phyloP scores from a whole-genome alignment of 495 filamentous ascomycete species.

The Clavariopsis aquatica region DNA sequence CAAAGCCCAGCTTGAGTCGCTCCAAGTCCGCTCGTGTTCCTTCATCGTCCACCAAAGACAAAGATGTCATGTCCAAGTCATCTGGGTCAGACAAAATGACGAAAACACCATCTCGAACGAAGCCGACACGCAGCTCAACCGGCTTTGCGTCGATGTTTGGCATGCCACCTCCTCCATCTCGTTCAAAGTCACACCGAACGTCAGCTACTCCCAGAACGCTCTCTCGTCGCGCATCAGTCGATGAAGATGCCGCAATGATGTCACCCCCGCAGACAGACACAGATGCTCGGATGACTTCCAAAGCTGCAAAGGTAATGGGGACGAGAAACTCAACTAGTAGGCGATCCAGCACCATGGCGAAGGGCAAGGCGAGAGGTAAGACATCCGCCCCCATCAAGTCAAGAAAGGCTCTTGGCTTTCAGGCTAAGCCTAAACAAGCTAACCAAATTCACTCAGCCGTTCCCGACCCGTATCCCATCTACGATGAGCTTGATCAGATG shows the following conservation, averaged over 20 bases:
- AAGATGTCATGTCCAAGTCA: slow-evolving; percentile 52
- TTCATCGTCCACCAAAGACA: slow-evolving; percentile 52
- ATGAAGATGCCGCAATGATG: slow-evolving; percentile 54
- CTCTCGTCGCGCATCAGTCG: slow-evolving; percentile 51
- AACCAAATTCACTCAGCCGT: slow-evolving; percentile 43
- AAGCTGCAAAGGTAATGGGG: slow-evolving; percentile 65
- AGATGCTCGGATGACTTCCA: slow-evolving; percentile 47
- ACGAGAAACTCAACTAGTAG: slow-evolving; percentile 39
- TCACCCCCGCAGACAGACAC: slow-evolving; percentile 56
- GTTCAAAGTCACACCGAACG: slow-evolving; percentile 52
- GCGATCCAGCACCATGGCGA: slow-evolving; percentile 40
- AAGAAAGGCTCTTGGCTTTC: slow-evolving; percentile 1
- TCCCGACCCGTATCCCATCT: slow-evolving; percentile 61
- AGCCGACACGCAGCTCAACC: slow-evolving; percentile 49
- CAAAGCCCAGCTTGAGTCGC: slow-evolving; percentile 45
- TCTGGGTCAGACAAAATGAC: slow-evolving; percentile 58
- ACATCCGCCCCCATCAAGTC: slow-evolving; percentile 3
- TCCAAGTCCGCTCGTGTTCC: slow-evolving; percentile 58
- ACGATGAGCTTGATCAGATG: slow-evolving; percentile 61
- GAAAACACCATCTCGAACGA: slow-evolving; percentile 46
- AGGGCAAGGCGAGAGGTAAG: slow-evolving; percentile 43
- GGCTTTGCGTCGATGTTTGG: slow-evolving; percentile 57
- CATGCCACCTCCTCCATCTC: slow-evolving; percentile 52
- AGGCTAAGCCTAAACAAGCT: slow-evolving; percentile 23
- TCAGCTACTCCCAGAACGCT: slow-evolving; percentile 41